Evolutionary conservation across 225 moss, liverwort and hornwort genomes (phyloP).

Genomic region (Neckera pumila): DNA sequence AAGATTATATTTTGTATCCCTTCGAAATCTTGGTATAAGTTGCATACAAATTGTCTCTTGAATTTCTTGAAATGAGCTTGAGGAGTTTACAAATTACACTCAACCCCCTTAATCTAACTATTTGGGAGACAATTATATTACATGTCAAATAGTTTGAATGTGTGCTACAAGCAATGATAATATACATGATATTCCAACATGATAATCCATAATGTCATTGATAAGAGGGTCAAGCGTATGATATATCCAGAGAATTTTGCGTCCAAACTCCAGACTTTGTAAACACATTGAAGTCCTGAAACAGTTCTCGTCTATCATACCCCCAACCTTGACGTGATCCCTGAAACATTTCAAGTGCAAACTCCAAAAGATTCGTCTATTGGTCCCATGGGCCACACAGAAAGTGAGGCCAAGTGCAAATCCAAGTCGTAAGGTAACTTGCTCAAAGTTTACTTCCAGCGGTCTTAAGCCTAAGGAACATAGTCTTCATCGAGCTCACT

Average conservation of each 20-base stretch:
- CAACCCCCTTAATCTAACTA: neutral
- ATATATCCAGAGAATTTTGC: neutral
- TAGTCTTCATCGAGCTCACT: conserved; percentile 56
- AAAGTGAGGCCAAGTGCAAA: neutral
- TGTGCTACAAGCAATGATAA: neutral
- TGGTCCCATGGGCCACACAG: neutral
- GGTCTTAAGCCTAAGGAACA: conserved; percentile 18
- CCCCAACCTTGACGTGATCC: neutral
- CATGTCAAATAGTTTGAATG: neutral
- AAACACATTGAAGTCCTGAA: neutral
- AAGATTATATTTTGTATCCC: neutral
- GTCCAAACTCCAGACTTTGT: neutral
- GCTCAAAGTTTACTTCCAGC: neutral
- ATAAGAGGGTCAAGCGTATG: neutral
- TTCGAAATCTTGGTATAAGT: neutral
- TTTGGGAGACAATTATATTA: neutral
- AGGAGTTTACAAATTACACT: neutral
- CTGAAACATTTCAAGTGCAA: neutral
- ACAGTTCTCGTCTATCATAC: neutral
- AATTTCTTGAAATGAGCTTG: neutral
- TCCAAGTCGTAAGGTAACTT: neutral
- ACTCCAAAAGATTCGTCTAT: neutral
- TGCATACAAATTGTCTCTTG: neutral
- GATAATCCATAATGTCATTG: neutral
- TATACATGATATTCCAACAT: accelerated